Base-by-base conservation (phyloP, 805 yeast genomes). In the Saturnispora sekii region DNA sequence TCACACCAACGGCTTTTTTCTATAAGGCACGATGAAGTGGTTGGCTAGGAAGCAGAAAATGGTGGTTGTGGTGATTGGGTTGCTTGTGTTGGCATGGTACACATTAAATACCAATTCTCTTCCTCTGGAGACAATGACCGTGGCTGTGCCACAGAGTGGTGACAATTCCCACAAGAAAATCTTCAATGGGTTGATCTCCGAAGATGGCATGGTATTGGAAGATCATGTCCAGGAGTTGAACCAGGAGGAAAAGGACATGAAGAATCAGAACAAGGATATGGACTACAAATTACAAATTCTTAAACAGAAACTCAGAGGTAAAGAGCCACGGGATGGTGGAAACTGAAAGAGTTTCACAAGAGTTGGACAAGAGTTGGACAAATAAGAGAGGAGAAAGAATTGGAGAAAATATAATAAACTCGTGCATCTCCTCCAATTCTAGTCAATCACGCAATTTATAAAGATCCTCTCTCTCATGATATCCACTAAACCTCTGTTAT, bases 161-260 rank as follows among this genome's bases (percentile, higher is more conserved):
- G 21, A 39, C 7, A 9, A 39, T 15, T 2, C 43, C 5, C 31
- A 32, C 10, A 14, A 16, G 3, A 12, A 21, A 6, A 37, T 41
- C 12, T 41, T 29, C 31, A 41, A 41, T 15, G 44, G 44, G 4
- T 15, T 41, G 15, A 30, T 41, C n/a, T 30, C 17, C 35, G 44
- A 41, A n/a, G 44, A 41, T 3, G 44, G 44, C 17, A 6, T 14
- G 29, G 9, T 35, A 9, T 6, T 41, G 10, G 11, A 41, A 11
- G 44, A 41, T 36, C 40, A 34, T 5, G 44, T 41, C 11, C 40
- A 41, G 15, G 40, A 35, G 26, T 14, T 33, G 16, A 9, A 32
- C 3, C 35, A 29, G 7, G 10, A 14, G n/a, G 32, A 41, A 14
- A 41, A 35, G 17, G 40, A 35, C 14, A 18, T 12, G 16, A 41